Evolutionary conservation across 495 filamentous ascomycete genomes (phyloP).

Genomic region (Neurospora sp.): DNA sequence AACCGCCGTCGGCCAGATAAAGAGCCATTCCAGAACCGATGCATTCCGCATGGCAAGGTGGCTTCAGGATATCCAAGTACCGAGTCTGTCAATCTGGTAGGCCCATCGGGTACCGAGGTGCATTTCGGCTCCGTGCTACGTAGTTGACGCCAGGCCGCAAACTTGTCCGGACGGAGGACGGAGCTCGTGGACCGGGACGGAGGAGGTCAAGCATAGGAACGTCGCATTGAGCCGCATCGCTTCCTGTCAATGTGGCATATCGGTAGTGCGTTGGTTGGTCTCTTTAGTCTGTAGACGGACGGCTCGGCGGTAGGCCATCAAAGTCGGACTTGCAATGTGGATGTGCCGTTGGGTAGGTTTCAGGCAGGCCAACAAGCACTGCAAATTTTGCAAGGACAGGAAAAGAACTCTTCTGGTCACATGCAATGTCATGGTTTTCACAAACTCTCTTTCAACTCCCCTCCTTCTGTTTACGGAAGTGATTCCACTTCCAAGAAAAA

Average conservation of each 20-base stretch:
- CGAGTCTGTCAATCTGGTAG: neutral
- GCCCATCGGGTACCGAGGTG: neutral
- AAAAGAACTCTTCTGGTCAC: neutral
- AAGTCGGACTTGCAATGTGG: neutral
- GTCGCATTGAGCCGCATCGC: neutral
- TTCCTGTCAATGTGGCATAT: neutral
- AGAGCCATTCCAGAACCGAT: neutral
- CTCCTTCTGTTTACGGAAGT: neutral
- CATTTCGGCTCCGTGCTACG: neutral
- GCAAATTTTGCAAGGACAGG: neutral
- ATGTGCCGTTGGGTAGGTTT: neutral
- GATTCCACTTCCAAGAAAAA: neutral
- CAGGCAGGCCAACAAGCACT: neutral
- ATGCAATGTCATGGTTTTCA: neutral
- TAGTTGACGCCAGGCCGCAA: neutral
- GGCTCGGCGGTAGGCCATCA: neutral
- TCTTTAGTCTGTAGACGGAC: neutral
- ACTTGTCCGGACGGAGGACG: neutral
- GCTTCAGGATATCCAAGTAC: neutral
- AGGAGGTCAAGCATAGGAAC: neutral
- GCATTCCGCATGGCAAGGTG: neutral
- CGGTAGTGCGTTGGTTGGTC: neutral
- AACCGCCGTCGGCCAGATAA: neutral
- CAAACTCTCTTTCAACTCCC: neutral
- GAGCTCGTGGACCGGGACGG: neutral